A percentile compares a stretch with the other conserved stretches of the same genome.
phyloP scores from a whole-genome alignment of 2,329 filamentous ascomycete genomes.

The Alternaria postmessia region DNA sequence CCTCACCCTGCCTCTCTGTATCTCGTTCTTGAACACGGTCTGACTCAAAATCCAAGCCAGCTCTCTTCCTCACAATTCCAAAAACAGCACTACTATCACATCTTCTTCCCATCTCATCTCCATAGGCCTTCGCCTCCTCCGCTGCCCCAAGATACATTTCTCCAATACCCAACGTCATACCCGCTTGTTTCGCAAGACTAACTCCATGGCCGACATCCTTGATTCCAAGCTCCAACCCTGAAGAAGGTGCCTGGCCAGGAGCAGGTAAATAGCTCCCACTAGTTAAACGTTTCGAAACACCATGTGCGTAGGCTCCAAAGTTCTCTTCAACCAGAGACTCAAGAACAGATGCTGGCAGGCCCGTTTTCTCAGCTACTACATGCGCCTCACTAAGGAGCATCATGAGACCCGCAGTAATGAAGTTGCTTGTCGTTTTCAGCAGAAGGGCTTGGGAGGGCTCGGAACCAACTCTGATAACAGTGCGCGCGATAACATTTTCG shows the following conservation, averaged over 20 bases:
- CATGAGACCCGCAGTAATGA: conserved; percentile 60
- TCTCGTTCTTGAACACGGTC: conserved; percentile 42
- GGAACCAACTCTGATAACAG: conserved; percentile 54
- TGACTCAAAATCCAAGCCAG: conserved; percentile 57
- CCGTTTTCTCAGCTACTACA: conserved; percentile 58
- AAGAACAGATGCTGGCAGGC: conserved; percentile 52
- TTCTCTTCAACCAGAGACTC: conserved; percentile 54
- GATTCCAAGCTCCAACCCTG: conserved; percentile 59
- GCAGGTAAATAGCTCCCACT: conserved; percentile 37
- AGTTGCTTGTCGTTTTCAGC: conserved; percentile 61
- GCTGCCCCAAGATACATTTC: conserved; percentile 57
- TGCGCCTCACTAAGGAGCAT: conserved; percentile 60
- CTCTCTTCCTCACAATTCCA: conserved; percentile 56
- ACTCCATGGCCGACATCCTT: conserved; percentile 63
- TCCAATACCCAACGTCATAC: conserved; percentile 52
- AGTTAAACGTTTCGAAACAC: conserved; percentile 39
- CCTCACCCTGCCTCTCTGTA: background rate
- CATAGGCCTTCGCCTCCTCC: conserved; percentile 53
- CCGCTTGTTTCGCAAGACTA: conserved; percentile 52
- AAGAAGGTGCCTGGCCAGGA: conserved; percentile 53
- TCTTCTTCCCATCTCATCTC: conserved; percentile 43
- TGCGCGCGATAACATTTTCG: conserved; percentile 52
- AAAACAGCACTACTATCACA: conserved; percentile 63
- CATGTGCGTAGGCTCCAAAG: conserved; percentile 37
- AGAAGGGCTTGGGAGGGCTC: conserved; percentile 56